phyloP scores from a whole-genome alignment of 1,284 basidiomycete genomes.

The Xerocomus amazonicus region DNA sequence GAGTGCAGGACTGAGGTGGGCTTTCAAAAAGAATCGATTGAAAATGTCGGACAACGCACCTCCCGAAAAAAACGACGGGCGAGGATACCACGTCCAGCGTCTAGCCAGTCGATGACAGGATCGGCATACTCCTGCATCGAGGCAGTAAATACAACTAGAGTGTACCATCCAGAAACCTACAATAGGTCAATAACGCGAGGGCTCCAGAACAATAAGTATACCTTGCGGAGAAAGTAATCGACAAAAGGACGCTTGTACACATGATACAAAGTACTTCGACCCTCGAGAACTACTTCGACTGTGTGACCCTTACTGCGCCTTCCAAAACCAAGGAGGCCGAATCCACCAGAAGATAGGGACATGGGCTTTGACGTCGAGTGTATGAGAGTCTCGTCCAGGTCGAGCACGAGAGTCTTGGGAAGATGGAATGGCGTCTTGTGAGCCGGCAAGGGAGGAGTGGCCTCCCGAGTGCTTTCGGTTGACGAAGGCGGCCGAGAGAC shows the following conservation, averaged over 20 bases:
- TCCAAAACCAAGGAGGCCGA: constrained; percentile 63
- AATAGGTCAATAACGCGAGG: constrained; percentile 7
- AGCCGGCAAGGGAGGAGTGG: constrained; percentile 47
- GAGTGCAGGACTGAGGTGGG: constrained; percentile 74
- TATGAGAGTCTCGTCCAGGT: constrained; percentile 97
- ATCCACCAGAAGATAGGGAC: constrained; percentile 43
- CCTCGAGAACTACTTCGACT: constrained; percentile 94
- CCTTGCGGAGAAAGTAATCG: constrained; percentile 94
- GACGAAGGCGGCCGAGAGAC: constrained; percentile 24
- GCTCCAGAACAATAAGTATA: constrained; percentile 30
- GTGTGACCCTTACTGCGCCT: constrained; percentile 74
- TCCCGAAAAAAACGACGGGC: constrained; percentile 89
- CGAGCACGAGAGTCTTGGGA: constrained; percentile 91
- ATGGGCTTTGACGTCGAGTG: constrained; percentile 90
- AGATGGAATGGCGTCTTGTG: constrained; percentile 71
- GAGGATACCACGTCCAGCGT: constrained; percentile 90
- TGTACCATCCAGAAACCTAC: constrained; percentile 98
- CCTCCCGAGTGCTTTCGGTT: constrained; percentile 37
- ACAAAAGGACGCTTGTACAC: constrained; percentile 98
- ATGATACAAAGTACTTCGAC: constrained; percentile 89
- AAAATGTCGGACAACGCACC: constrained; percentile 44
- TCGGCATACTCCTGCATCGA: constrained; percentile 99
- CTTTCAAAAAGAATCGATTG: not conserved
- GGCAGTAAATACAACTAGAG: constrained; percentile 97
- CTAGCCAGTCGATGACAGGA: constrained; percentile 99